A percentile compares a stretch with the other conserved stretches of the same genome.
Evolutionary conservation across 257 asterid species (phyloP).

Genomic region (Ilex aquifolium): DNA sequence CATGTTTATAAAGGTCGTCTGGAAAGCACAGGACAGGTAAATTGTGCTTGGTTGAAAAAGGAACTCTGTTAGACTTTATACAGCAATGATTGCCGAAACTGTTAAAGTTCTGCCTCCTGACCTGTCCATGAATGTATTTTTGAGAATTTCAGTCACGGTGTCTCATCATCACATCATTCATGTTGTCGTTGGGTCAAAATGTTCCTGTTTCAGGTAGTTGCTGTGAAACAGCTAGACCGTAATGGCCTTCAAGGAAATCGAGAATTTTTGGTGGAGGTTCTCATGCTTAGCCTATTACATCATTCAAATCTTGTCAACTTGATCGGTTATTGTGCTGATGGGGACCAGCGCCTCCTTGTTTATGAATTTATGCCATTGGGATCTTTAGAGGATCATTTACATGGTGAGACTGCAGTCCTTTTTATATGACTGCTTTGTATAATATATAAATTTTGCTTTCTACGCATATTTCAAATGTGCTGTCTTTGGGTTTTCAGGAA

Average conservation of each 20-base stretch:
- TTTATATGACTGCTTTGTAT: neutral
- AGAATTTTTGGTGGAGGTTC: slow-evolving; percentile 67
- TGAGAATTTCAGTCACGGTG: too few relatives aligned
- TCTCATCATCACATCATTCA: too few relatives aligned
- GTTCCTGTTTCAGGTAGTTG: slow-evolving; percentile 40
- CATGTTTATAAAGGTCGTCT: slow-evolving; percentile 65
- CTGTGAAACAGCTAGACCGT: slow-evolving; percentile 80
- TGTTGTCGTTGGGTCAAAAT: neutral
- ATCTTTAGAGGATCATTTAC: slow-evolving; percentile 43
- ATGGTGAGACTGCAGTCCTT: slow-evolving; percentile 34
- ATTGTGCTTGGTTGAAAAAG: too few relatives aligned
- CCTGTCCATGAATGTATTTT: too few relatives aligned
- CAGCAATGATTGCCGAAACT: too few relatives aligned
- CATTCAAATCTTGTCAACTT: slow-evolving; percentile 70
- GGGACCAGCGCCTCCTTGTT: slow-evolving; percentile 89
- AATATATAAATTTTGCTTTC: too few relatives aligned
- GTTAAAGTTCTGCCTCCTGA: too few relatives aligned
- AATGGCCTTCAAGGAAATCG: slow-evolving; percentile 62
- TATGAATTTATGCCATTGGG: slow-evolving; percentile 77
- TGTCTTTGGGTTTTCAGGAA: neutral
- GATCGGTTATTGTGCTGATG: slow-evolving; percentile 94
- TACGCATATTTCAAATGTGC: neutral
- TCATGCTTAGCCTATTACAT: slow-evolving; percentile 54
- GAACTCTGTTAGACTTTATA: too few relatives aligned
- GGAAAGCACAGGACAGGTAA: slow-evolving; percentile 43